Percentiles rank a stretch among this genome's conserved stretches.
phyloP scores from a whole-genome alignment of 2,329 filamentous ascomycete genomes.

The Pseudogymnoascus sp. region DNA sequence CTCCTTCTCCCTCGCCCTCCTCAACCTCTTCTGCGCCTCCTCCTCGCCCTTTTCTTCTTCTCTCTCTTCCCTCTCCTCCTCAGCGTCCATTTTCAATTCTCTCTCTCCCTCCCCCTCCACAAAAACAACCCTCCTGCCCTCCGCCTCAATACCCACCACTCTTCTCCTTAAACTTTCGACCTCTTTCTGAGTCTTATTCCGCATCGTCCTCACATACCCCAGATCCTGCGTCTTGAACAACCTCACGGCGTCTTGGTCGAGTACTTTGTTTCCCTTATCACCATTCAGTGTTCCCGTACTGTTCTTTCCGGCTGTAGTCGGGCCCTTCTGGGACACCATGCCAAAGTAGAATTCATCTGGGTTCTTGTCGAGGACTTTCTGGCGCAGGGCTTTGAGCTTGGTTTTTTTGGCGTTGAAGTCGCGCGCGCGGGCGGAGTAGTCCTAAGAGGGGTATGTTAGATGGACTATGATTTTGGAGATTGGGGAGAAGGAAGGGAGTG shows the following conservation, averaged over 20 bases:
- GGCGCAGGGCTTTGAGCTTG: constrained; percentile 48
- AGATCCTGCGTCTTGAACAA: constrained; percentile 63
- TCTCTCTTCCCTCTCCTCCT: constrained; percentile 15
- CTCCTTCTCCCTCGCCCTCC: constrained; percentile 37
- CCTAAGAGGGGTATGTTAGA: constrained; percentile 30
- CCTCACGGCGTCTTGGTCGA: constrained; percentile 50
- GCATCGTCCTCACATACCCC: constrained; percentile 55
- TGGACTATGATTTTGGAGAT: neutral
- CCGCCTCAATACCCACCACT: constrained; percentile 32
- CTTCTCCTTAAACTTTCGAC: constrained; percentile 47
- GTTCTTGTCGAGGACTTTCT: constrained; percentile 57
- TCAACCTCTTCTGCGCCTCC: constrained; percentile 28
- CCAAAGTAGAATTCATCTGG: constrained; percentile 68
- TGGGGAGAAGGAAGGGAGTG: neutral
- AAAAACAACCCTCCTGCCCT: constrained; percentile 31
- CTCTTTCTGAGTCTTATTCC: constrained; percentile 52
- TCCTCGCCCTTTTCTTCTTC: constrained; percentile 23
- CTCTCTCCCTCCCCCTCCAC: constrained; percentile 25
- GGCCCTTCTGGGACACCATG: constrained; percentile 56
- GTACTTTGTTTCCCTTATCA: constrained; percentile 47
- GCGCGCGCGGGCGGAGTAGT: constrained; percentile 56
- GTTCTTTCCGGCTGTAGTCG: constrained; percentile 42
- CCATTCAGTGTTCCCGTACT: constrained; percentile 50
- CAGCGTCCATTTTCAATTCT: constrained; percentile 11
- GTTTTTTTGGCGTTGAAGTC: constrained; percentile 60